Base-by-base conservation (phyloP, 148 eudicot species). In the Nyssa sinensis region DNA sequence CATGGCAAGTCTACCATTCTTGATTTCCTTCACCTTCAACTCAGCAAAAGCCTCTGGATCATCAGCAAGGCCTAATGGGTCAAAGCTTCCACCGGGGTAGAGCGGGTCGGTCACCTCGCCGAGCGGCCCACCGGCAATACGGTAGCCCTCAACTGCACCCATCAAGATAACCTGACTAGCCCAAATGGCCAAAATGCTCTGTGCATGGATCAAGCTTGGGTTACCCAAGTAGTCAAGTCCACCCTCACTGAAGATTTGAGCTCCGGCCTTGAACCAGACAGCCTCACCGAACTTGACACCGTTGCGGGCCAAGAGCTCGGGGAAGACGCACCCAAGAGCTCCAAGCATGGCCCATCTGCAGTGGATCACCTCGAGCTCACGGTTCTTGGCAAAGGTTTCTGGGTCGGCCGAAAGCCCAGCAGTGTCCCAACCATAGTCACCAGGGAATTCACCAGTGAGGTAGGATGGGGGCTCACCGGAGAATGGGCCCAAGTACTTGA, bases 191-290 rank as follows among this genome's bases (percentile, higher is more conserved):
- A 82, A 60, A 49, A 78, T 82, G 68, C 85, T 82, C 19, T 82
- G 85, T 0, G 85, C 85, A 5, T 82, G 85, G 79, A 82, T 47
- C 81, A 82, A 66, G 71, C 85, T 82, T 7, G 85, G 81, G 85
- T 78, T 82, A 12, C 85, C 85, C 79, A 82, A 82, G 77, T 82
- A 78, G 81, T 82, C 85, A 19, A 82, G 85, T 21, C 85, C 81
- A 44, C 85, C 85, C 33, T 78, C 79, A 28, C 81, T 78, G 41
- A 82, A 82, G 73, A 82, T 82, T 64, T 82, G 85, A 5, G 85
- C 70, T 17, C 82, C 81, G 21, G 82, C 85, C 81, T 82, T 82
- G 81, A 82, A 78, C 81, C 81, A 78, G 19, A 82, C 85, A 0
- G 79, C 85, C 59, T 79, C 86, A 17, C 86, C 80, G 59, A 83